Evolutionary conservation across 768 basidiomycete species (phyloP), one percentile per base, ranked within the genome.

Genomic region (Leccinum arenicola): DNA sequence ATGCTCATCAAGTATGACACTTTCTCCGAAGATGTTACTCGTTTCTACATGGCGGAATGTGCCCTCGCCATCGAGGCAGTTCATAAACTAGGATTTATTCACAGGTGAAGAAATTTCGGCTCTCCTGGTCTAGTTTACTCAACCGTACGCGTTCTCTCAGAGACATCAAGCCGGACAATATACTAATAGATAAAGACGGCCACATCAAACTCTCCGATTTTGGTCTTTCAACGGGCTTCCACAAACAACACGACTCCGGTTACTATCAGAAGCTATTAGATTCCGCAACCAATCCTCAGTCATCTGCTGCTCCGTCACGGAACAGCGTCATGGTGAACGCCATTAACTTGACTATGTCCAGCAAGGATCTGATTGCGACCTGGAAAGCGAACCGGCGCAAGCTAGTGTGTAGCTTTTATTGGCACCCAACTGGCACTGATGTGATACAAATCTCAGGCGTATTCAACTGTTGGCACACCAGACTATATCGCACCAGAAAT

Each of bases 1-100:
- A 98, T 98, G 96, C 81, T 98, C 58, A 98, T 98, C 81, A 98
- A 98, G 76, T 98, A 98, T 75, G 97, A 98, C 72, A 97, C 95
- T 0, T 98, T 98, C 76, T 92, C 92, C 0, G 96, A 98, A 75
- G 97, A 98, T 67, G 96, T 98, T 14, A 94, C 94, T 57, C 84
- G 96, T 54, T 98, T 98, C 74, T 98, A 99, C 75, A 93, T 99
- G 69, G 97, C 97, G n/a, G 89, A 99, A 76, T 98, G 95, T 75
- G 90, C 96, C 52, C 81, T 98, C 17, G 97, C 97, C 8, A 98
- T 99, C 62, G 96, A 98, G 71, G 93, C 96, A 3, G 95, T 99
- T 3, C 96, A 99, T 75, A 87, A 91, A 65, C 84, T 98, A 29
- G 97, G 96, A 1, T 98, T 98, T 74, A 98, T 98, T 62, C 97